Conservation (phyloP, 495 filamentous ascomycete genomes). For the Entonaema liquescens region DNA sequence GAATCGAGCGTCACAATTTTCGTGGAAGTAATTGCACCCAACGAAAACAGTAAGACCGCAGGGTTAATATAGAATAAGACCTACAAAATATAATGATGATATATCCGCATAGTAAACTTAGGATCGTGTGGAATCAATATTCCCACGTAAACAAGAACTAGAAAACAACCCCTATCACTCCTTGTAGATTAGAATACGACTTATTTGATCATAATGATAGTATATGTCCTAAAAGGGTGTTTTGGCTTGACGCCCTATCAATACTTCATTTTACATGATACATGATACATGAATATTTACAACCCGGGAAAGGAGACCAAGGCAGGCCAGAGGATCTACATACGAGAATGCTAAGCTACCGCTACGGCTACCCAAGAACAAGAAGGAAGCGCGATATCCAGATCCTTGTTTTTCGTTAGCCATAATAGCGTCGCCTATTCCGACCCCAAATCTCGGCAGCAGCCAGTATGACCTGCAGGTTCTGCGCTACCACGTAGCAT, state of each 20-base stretch:
- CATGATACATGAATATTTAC: slow-evolving; percentile 22
- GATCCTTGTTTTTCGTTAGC: slow-evolving; percentile 26
- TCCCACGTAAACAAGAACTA: slow-evolving; percentile 3
- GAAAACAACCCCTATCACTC: slow-evolving; percentile 7
- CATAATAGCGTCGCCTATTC: slow-evolving; percentile 31
- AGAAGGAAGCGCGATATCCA: slow-evolving; percentile 24
- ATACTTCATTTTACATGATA: slow-evolving; percentile 22
- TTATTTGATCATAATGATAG: slow-evolving; percentile 20
- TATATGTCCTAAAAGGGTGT: slow-evolving; percentile 8
- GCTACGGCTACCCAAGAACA: not conserved
- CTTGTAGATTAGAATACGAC: slow-evolving; percentile 27
- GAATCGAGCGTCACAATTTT: not conserved
- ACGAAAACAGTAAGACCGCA: not conserved
- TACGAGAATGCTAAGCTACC: slow-evolving; percentile 12
- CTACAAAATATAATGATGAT: not conserved
- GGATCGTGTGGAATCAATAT: not conserved
- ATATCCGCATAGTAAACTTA: not conserved
- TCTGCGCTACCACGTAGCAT: slow-evolving; percentile 37
- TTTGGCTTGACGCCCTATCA: slow-evolving; percentile 1
- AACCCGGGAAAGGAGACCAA: slow-evolving; percentile 6
- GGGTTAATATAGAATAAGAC: not conserved
- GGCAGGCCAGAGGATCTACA: slow-evolving; percentile 18
- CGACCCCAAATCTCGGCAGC: slow-evolving; percentile 37
- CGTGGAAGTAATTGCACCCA: not conserved
- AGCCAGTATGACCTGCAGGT: slow-evolving; percentile 32